Percentiles rank a stretch among this genome's conserved stretches.
Conservation (phyloP, 352 stramenopile genomes). For the Phytophthora megakarya region DNA sequence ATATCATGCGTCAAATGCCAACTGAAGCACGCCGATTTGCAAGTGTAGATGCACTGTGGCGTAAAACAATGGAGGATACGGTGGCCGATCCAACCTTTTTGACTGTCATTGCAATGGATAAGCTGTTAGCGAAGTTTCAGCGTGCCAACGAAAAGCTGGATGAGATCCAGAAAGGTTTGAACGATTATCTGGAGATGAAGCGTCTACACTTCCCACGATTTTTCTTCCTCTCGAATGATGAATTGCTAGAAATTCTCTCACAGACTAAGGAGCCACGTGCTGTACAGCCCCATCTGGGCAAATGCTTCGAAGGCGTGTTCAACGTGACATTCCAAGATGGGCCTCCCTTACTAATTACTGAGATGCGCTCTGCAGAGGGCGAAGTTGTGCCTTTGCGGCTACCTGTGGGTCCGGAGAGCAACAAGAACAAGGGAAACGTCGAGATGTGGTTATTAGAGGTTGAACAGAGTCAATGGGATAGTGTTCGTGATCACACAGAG, state of each 20-base stretch:
- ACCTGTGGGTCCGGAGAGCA: slow-evolving; percentile 90
- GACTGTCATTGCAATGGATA: slow-evolving; percentile 88
- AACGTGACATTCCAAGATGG: slow-evolving; percentile 91
- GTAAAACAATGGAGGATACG: slow-evolving; percentile 93
- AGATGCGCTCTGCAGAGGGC: slow-evolving; percentile 94
- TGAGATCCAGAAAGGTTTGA: slow-evolving; percentile 94
- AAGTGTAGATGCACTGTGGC: slow-evolving; percentile 89
- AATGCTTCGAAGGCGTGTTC: slow-evolving; percentile 92
- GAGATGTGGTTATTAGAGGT: slow-evolving; percentile 95
- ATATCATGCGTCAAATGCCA: slow-evolving; percentile 96
- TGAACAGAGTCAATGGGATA: slow-evolving; percentile 92
- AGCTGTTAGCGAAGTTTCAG: slow-evolving; percentile 92
- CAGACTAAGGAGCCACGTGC: slow-evolving; percentile 94
- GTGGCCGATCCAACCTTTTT: slow-evolving; percentile 91
- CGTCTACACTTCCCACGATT: slow-evolving; percentile 93
- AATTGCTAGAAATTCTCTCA: slow-evolving; percentile 93
- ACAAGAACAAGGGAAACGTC: slow-evolving; percentile 94
- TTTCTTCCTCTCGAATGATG: slow-evolving; percentile 95
- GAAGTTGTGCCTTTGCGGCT: slow-evolving; percentile 88
- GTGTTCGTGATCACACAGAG: slow-evolving; percentile 90
- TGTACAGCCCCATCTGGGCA: slow-evolving; percentile 91
- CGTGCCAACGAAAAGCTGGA: slow-evolving; percentile 94
- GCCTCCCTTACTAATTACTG: slow-evolving; percentile 86
- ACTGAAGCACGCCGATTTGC: slow-evolving; percentile 90
- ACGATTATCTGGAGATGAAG: slow-evolving; percentile 95